A percentile compares a stretch with the other conserved stretches of the same genome.
Conservation (phyloP, 139 green algal genomes). For the Chlamydomonas sp. region DNA sequence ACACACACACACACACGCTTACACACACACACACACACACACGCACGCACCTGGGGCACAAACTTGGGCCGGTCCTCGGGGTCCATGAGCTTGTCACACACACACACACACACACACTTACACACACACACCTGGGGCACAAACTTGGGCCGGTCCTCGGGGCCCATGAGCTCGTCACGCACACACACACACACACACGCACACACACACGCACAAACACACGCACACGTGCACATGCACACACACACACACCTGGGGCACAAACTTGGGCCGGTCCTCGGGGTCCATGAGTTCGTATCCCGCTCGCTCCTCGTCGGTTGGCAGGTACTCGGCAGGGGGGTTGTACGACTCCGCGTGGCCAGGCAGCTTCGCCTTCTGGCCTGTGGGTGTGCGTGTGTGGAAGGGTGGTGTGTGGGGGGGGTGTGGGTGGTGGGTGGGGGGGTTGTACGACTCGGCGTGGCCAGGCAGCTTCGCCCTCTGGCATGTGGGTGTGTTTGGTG, state of each 20-base stretch:
- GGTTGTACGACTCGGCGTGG: conserved; percentile 94
- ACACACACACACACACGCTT: too few species aligned
- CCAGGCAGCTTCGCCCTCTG: conserved; percentile 57
- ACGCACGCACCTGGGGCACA: too few species aligned
- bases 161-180: too few species aligned
- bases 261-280: conserved; percentile 53
- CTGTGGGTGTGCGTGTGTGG: neutral
- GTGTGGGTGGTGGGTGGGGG: conserved; percentile 78
- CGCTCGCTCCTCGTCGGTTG: conserved; percentile 81
- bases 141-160: conserved; percentile 49
- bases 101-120: too few species aligned
- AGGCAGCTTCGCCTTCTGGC: conserved; percentile 51
- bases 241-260: neutral
- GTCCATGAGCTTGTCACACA: conserved; percentile 55
- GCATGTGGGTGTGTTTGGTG: neutral
- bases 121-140: too few species aligned
- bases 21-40: conserved; percentile 22
- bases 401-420: neutral
- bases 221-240: conserved; percentile 26
- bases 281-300: conserved; percentile 58
- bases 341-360: conserved; percentile 93
- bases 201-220: too few species aligned
- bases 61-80: conserved; percentile 58
- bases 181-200: too few species aligned
- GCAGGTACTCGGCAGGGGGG: conserved; percentile 89